Conservation (phyloP, 1,284 basidiomycete genomes). For the Cryptococcus amylolentus region DNA sequence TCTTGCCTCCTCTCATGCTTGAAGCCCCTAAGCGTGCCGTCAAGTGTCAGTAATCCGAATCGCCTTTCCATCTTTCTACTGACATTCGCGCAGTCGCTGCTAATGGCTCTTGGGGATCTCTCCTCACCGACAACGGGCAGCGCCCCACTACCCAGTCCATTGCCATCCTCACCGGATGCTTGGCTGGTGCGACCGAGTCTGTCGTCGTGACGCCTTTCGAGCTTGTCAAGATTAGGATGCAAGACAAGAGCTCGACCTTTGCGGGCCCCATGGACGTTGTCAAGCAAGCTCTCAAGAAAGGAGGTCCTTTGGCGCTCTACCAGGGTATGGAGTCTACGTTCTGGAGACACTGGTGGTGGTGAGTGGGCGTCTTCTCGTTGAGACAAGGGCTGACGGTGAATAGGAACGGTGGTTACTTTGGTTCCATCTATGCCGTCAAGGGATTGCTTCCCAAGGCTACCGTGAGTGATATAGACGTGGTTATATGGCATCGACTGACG, state of each 20-base stretch:
- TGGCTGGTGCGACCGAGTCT: slow-evolving; percentile 92
- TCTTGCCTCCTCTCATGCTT: slow-evolving; percentile 87
- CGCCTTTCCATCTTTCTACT: slow-evolving; percentile 1
- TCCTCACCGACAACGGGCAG: slow-evolving; percentile 57
- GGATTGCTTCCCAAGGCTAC: slow-evolving; percentile 75
- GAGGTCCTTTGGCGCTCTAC: slow-evolving; percentile 68
- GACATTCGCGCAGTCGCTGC: slow-evolving; percentile 32
- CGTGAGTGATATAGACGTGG: slow-evolving; percentile 51
- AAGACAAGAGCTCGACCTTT: slow-evolving; percentile 85
- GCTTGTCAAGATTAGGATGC: slow-evolving; percentile 90
- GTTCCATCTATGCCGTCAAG: slow-evolving; percentile 79
- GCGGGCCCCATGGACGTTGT: slow-evolving; percentile 89
- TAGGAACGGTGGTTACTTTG: slow-evolving; percentile 87
- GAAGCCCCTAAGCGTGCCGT: slow-evolving; percentile 98
- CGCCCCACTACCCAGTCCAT: slow-evolving; percentile 82
- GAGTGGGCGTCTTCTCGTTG: neutral
- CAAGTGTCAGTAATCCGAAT: slow-evolving; percentile 67
- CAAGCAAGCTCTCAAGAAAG: slow-evolving; percentile 66
- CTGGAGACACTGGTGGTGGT: slow-evolving; percentile 71
- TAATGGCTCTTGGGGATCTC: slow-evolving; percentile 80
- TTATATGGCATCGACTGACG: neutral
- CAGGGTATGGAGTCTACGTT: slow-evolving; percentile 93
- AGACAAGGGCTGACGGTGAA: slow-evolving; percentile 55
- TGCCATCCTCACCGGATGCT: slow-evolving; percentile 85
- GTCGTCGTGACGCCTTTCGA: slow-evolving; percentile 88